phyloP scores from a whole-genome alignment of 129 eudicot species.

The Flaveria sonorensis region DNA sequence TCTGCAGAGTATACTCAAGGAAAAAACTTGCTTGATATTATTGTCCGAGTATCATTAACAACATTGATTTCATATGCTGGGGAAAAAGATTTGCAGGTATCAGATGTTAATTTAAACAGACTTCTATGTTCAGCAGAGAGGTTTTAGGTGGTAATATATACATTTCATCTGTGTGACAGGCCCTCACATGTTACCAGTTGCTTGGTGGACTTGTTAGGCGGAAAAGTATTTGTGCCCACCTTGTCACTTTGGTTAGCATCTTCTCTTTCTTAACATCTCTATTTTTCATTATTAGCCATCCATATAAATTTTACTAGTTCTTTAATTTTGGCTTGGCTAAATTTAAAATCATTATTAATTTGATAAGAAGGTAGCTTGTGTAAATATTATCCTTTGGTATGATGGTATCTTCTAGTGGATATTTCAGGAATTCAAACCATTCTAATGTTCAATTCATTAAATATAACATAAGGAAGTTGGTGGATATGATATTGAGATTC shows the following conservation, averaged over 20 bases:
- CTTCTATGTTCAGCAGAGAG: background rate
- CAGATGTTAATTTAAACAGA: constrained; percentile 2
- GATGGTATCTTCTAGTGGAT: too few relatives aligned
- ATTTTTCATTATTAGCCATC: background rate
- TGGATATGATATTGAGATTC: constrained; percentile 10
- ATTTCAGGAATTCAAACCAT: background rate
- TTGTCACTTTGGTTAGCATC: constrained; percentile 73
- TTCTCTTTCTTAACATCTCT: constrained; percentile 10
- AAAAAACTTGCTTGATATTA: constrained; percentile 63
- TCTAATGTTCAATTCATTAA: background rate
- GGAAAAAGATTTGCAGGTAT: constrained; percentile 94
- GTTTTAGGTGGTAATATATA: constrained; percentile 3
- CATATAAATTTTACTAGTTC: constrained; percentile 2
- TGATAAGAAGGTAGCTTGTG: background rate
- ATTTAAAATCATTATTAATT: background rate
- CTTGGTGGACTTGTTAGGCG: constrained; percentile 87
- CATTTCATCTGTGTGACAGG: constrained; percentile 48
- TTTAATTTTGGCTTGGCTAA: background rate
- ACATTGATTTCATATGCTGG: constrained; percentile 78
- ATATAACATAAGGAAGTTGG: constrained; percentile 5
- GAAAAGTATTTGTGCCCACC: constrained; percentile 66
- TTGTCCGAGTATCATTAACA: constrained; percentile 65
- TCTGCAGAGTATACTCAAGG: constrained; percentile 82
- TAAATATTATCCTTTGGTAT: background rate
- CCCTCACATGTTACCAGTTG: constrained; percentile 79